Base-by-base conservation (phyloP, 106 monocot species). In the Apostasia shenzhenica region DNA sequence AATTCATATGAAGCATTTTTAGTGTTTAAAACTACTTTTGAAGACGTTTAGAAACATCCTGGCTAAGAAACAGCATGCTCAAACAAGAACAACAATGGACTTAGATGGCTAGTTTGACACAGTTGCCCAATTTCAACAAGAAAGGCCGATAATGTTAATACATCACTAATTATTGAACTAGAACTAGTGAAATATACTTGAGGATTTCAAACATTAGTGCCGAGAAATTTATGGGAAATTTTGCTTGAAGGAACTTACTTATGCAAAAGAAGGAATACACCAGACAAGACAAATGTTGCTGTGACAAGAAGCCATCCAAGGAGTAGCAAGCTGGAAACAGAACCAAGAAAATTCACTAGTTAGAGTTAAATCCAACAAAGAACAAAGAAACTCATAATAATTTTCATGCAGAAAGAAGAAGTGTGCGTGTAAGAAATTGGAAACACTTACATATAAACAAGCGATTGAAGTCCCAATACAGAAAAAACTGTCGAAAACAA, bases 281-380 rank as follows among this genome's bases (percentile, higher is more conserved):
- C 99, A 77, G 79, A 83, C 61, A 85, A 59, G 14, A 99, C 80
- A 49, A 99, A 90, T 3, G 93, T 99, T 14, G 72, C 87, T 0
- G 93, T 63, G 52, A 99, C 82, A 57, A 99, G 80, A 70, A 99
- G 57, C 99, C 99, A 99, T 74, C 90, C 99, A 57, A 88, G 57
- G 8, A 99, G 1, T 11, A 90, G 83, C 58, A 93, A 73, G n/a
- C 99, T 99, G 87, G 74, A 88, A 59, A 51, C 4, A 45, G 43
- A 8, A 64, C 2, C 8, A 75, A 58, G 45, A 53, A 76, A 54
- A 10, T 45, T 73, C 44, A 73, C 41, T 11, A 38, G 54, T 37
- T 4, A 45, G 44, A 11, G 26, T 62, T n/a, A 62, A 13, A 45
- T 11, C 1, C 1, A 62, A 62, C 44, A 38, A 74, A 45, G 43